Base-by-base conservation (phyloP, 2,329 filamentous ascomycete species). In the Fusarium pininemorale region DNA sequence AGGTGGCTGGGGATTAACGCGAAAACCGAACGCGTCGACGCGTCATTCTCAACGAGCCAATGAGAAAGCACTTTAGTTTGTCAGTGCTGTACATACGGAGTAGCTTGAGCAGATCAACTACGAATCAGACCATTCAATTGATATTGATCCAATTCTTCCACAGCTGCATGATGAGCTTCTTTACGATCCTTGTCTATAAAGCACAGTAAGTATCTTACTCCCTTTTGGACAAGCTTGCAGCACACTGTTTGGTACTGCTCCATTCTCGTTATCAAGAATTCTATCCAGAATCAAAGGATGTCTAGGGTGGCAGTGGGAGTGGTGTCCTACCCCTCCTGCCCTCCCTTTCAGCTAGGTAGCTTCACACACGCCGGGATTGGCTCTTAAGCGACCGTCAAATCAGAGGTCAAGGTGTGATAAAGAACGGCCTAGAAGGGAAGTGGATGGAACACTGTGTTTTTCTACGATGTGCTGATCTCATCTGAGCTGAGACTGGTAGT, bases 261-360 rank as follows among this genome's bases (percentile, higher is more conserved):
- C 24, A 74, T 53, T 47, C 56, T 45, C 54, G 12, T 48, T n/a
- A 42, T 55, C 42, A 48, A 47, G 28, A 54, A 66, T 59, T 58
- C 24, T 53, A 63, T 30, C 42, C 45, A 68, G 54, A 68, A 55
- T 37, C 59, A 54, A 58, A 71, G 66, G 47, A 54, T 72, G 66
- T 74, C 59, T 70, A 71, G 70, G 69, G 67, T 70, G 71, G 62
- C 51, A 54, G 66, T 68, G 70, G 53, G 26, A 39, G 47, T 56
- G 41, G 30, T 57, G 45, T 20, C 51, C 44, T 37, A 38, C 38
- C 38, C 38, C 58, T 41, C 32, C 32, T 35, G 8, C 32, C 32
- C 32, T 35, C 32, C 32, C 32, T 35, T 37, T 58, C 32, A 54
- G 50, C 64, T 64, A 30, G 24, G 44, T 58, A 66, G 51, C 54